phyloP scores from a whole-genome alignment of 805 yeast genomes.

The Lipomyces kockii region DNA sequence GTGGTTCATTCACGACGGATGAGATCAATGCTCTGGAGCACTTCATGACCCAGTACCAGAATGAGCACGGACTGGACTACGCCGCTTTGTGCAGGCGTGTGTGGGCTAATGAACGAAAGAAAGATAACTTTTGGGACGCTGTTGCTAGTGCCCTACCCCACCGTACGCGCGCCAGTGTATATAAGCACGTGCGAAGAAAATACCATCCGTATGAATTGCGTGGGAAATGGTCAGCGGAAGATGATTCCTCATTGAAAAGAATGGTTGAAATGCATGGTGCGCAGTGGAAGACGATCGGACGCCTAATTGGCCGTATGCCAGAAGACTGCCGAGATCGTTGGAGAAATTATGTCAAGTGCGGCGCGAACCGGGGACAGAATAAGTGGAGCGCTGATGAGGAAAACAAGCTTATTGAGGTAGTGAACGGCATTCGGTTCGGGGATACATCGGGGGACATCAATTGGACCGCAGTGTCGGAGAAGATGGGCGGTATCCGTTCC shows the following conservation, averaged over 20 bases:
- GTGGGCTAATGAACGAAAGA: constrained; percentile 83
- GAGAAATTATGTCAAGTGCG: constrained; percentile 95
- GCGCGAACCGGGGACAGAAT: constrained; percentile 70
- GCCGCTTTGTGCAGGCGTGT: constrained; percentile 78
- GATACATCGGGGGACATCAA: constrained; percentile 56
- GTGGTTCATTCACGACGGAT: constrained; percentile 58
- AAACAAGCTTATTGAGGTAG: constrained; percentile 58
- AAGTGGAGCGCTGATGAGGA: constrained; percentile 85
- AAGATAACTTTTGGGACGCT: constrained; percentile 89
- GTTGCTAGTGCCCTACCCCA: constrained; percentile 79
- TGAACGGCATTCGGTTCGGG: constrained; percentile 54
- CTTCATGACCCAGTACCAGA: constrained; percentile 71
- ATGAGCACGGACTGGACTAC: constrained; percentile 63
- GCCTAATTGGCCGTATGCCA: constrained; percentile 86
- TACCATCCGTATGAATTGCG: constrained; percentile 86
- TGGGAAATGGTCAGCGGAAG: constrained; percentile 88
- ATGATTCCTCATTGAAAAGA: constrained; percentile 68
- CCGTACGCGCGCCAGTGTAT: constrained; percentile 85
- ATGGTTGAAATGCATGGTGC: constrained; percentile 72
- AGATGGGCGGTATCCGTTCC: constrained; percentile 85
- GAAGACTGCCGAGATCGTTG: constrained; percentile 97
- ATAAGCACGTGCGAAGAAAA: constrained; percentile 88
- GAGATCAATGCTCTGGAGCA: constrained; percentile 75
- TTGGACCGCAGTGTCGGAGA: constrained; percentile 90
- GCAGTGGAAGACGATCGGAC: constrained; percentile 88